Evolutionary conservation across 306 rosid genomes (phyloP), one percentile per base, ranked within the genome.

Genomic region (Pyrus bretschneideri): DNA sequence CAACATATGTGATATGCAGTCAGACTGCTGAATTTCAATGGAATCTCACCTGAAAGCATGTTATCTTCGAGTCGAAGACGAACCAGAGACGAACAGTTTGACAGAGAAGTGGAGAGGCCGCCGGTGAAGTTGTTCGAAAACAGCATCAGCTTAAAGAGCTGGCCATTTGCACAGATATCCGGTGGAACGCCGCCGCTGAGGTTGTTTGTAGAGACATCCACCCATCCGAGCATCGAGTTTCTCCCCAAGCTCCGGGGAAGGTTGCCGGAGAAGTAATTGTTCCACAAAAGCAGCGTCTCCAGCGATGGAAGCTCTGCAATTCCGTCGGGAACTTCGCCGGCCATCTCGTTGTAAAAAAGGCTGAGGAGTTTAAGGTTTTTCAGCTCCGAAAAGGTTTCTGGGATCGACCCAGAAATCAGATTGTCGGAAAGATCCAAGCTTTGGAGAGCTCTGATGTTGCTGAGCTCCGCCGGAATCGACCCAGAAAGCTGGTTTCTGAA

Each of bases 21-120:
- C 86, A 90, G 85, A 80, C 73, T 74, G 80, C 80, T 86, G 79
- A 92, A 94, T 61, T 76, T 85, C 55, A 93, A 81, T 69, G 90
- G 80, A 74, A 94, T 85, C 69, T 84, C 78, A 70, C 96, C 96
- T 8, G 95, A 84, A 82, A 94, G 79, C 5, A 80, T 84, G 80
- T 94, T 94, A 72, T 92, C 91, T 83, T 94, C 98, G 4, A 94
- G 76, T 70, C 98, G 86, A 82, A 94, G 88, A 57, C 98, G 98
- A 83, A 92, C 93, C 22, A 94, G 88, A 10, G 96, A 94, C 75
- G 98, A 90, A 76, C 98, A 94, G 58, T 86, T 86, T 66, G 88
- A 80, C 49, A 94, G 85, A 29, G 95, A 80, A 6, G 80, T 80
- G 1, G 93, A 86, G 62, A 92, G 87, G 31, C 82, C 78, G 31